Percentiles rank a stretch among this genome's conserved stretches.
Conservation (phyloP, 805 yeast species). For the Ogataea haglerorum region DNA sequence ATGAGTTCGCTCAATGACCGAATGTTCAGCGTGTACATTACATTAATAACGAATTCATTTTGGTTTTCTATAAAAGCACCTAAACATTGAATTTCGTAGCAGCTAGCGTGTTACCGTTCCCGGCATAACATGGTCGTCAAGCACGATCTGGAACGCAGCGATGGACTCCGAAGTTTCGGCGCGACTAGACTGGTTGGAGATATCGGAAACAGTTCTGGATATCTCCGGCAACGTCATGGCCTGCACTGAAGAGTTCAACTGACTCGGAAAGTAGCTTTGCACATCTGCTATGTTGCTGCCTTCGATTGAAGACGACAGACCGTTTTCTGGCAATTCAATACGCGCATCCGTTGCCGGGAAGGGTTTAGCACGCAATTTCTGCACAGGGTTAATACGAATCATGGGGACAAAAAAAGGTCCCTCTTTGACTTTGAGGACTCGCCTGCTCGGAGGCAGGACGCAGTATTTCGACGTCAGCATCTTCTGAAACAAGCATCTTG, state of each 20-base stretch:
- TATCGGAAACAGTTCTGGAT: constrained; percentile 5
- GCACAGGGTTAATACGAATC: background rate
- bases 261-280: background rate
- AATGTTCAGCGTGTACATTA: background rate
- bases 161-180: constrained; percentile 8
- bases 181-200: constrained; percentile 4
- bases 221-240: constrained; percentile 4
- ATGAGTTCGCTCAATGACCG: constrained; percentile 14
- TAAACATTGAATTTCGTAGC: background rate
- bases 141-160: constrained; percentile 8
- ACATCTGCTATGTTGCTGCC: background rate
- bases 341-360: background rate
- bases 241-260: background rate
- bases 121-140: constrained; percentile 17
- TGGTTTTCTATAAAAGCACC: background rate
- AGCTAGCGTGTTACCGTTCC: constrained; percentile 6
- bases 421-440: background rate
- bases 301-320: background rate
- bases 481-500: constrained; percentile 9
- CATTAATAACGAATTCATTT: no score
- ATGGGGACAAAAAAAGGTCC: no score
- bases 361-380: background rate
- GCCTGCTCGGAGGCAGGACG: background rate
- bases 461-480: constrained; percentile 18
- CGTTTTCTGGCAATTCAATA: background rate